A percentile compares a stretch with the other conserved stretches of the same genome.
Conservation (phyloP, 768 basidiomycete genomes). For the Lepiota brunneoincarnata region DNA sequence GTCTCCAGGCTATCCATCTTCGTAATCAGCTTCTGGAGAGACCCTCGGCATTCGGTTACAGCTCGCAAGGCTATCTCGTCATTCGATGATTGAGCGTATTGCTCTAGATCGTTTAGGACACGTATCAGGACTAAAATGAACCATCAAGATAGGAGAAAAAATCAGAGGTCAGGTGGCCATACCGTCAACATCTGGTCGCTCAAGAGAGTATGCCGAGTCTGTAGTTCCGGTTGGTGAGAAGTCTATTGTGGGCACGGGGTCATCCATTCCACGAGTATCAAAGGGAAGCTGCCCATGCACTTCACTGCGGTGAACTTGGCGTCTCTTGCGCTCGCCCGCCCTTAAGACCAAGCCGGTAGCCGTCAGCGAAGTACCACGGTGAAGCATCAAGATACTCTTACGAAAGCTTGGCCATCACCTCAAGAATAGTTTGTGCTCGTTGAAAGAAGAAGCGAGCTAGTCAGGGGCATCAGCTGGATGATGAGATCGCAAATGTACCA, state of each 20-base stretch:
- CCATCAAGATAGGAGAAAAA: conserved; percentile 9
- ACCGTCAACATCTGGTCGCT: conserved; percentile 76
- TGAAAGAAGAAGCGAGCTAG: conserved; percentile 79
- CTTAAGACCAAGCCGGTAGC: conserved; percentile 30
- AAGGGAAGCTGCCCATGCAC: conserved; percentile 87
- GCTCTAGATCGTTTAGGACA: conserved; percentile 64
- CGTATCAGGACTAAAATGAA: conserved; percentile 50
- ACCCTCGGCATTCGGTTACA: conserved; percentile 55
- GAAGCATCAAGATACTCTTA: conserved; percentile 34
- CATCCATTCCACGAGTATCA: conserved; percentile 77
- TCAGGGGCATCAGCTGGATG: not conserved
- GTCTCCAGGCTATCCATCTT: conserved; percentile 80
- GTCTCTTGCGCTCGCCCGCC: conserved; percentile 74
- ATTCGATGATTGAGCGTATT: conserved; percentile 42
- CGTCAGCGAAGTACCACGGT: not conserved
- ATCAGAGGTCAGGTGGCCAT: conserved; percentile 18
- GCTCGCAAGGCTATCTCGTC: conserved; percentile 50
- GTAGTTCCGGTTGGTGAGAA: conserved; percentile 67
- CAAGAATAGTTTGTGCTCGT: conserved; percentile 75
- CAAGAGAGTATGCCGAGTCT: conserved; percentile 65
- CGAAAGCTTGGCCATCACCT: conserved; percentile 88
- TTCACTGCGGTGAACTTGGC: conserved; percentile 83
- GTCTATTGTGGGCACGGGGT: conserved; percentile 74
- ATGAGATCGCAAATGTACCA: not conserved
- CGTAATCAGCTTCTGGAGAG: conserved; percentile 65